Base-by-base conservation (phyloP, 2,329 filamentous ascomycete genomes). In the Exophiala phaeomuriformis region DNA sequence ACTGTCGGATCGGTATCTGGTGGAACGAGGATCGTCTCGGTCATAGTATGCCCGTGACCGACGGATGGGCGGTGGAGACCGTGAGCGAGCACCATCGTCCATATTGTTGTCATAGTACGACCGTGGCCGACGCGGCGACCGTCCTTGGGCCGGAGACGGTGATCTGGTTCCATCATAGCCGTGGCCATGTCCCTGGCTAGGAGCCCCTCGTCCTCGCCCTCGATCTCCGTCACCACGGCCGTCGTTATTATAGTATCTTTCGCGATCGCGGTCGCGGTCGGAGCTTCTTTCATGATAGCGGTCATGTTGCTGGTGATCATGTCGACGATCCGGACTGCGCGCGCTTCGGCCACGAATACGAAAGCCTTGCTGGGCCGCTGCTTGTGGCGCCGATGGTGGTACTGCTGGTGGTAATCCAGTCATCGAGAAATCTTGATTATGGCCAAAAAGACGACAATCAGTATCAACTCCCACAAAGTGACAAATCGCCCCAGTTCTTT, bases 11-110 rank as follows among this genome's bases (percentile, higher is more conserved):
- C 65, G 59, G 55, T 72, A 69, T 42, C 61, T 63, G 1, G 69
- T 68, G n/a, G 71, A 74, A 33, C 66, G 68, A 60, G 76, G 75
- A 5, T 67, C 68, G 55, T 76, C 73, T n/a, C 69, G 71, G 52
- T 76, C 74, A 41, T 72, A 68, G 59, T 75, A 72, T 57, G 65
- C 61, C 53, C 72, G 66, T 5, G 66, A 68, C 31, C 67, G 66
- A 37, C 67, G 66, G 5, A 19, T 19, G 19, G 19, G 19, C 19
- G 19, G 19, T 19, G 65, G 67, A 5, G 71, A 66, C 30, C 67
- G 68, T 1, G 72, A 71, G 9, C 59, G 64, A 43, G 66, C 66
- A 55, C 68, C 64, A 27, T 43, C 7, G 33, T 69, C 66, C 33
- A 51, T 41, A 7, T 57, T 40, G 43, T 44, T 49, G 27, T 52